Base-by-base conservation (phyloP, 108 stramenopile genomes). In the Discostella stelligeroides region DNA sequence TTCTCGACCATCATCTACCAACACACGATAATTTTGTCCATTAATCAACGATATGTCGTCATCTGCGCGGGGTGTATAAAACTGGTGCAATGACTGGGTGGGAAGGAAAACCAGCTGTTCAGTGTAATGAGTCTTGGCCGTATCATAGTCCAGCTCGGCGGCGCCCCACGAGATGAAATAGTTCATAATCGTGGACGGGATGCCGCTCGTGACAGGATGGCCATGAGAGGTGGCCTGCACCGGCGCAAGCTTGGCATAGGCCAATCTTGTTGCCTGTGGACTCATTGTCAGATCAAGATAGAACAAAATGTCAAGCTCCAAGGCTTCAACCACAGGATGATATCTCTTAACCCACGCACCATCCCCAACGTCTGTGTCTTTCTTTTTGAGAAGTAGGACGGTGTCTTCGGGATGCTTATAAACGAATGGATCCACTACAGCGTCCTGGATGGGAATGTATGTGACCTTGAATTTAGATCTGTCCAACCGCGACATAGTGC, bases 121-220 rank as follows among this genome's bases (percentile, higher is more conserved):
- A 8, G 73, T 70, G 18, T 80, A 80, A 46, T 80, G 79, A 15
- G 58, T 63, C 13, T 69, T 48, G 20, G 67, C 59, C 10, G 29
- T 17, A 17, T 74, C 73, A 14, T 66, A 51, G 1, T 41, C 56
- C 5, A 80, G 45, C 61, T 80, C 79, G 6, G 79, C 79, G n/a
- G 48, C 68, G 20, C 49, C 73, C 79, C 79, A 80, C 11, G 67
- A 69, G n/a, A 80, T 62, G 56, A 51, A 80, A 73, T 80, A 74
- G 34, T 80, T 24, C 28, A 80, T 37, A 1, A 45, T 68, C 7
- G 66, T 38, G 21, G 23, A 4, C 4, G 63, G 55, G 30, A 59
- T 54, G 2, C 79, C 79, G 23, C 61, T 56, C n/a, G 79, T 80
- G 24, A 80, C 38, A 20, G 79, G 79, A 70, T 80, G 79, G 8